Base-by-base conservation (phyloP, 225 moss, liverwort and hornwort genomes). In the Lunularia cruciata region DNA sequence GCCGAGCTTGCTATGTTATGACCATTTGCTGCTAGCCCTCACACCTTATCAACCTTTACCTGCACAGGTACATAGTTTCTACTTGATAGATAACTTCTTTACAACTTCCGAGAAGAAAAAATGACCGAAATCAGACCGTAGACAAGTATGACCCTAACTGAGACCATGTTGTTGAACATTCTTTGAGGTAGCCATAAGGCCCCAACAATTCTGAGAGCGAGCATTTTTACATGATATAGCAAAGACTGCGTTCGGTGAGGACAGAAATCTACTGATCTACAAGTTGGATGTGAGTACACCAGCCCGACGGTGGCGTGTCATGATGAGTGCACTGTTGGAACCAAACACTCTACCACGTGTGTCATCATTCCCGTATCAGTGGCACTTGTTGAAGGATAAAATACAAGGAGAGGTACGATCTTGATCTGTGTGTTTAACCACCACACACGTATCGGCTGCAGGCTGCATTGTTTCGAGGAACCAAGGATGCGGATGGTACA, bases 151-250 rank as follows among this genome's bases (percentile, higher is more conserved):
- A 63, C 53, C 52, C 73, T 73, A 60, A 64, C 25, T 72, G 76
- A 80, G 56, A 57, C 45, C 47, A 71, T 46, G 65, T 35, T 60
- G 51, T 54, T 75, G 54, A 72, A 52, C 68, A 60, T 65, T 70
- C 72, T 67, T 65, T 70, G 45, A 39, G 49, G 47, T 38, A 61
- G 72, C 77, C 73, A 49, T 70, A 36, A 33, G 58, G 68, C 70
- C 54, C 74, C 40, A 65, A 73, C 73, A 70, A 80, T 69, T 72
- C 57, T 68, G 72, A 56, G 72, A 70, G 72, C 35, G 65, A 65
- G 30, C 30, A 65, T 74, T 77, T 81, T 53, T 77, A 81, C 81
- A 74, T 73, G 76, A 73, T 42, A 46, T 66, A 15, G 66, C 70
- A 59, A 73, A 73, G 38, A 67, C 47, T 39, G 25, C 63, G 65